Evolutionary conservation across 2,329 filamentous ascomycete species (phyloP).

Genomic region (Epichloe sp.): DNA sequence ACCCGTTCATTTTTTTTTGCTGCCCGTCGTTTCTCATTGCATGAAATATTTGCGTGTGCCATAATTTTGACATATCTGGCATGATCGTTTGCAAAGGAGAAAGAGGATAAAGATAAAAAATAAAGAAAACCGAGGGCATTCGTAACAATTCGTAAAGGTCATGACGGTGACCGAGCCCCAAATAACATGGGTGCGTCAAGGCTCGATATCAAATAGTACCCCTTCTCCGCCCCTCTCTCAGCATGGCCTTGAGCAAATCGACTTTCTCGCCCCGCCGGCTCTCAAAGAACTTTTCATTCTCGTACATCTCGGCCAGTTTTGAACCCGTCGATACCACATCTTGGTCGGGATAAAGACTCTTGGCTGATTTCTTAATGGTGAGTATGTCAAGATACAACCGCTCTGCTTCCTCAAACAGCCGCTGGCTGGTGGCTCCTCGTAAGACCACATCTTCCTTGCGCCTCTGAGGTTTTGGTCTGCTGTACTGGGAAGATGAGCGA

Average conservation of each 20-base stretch:
- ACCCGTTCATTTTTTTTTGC: too few relatives aligned
- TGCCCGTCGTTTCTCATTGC: too few relatives aligned
- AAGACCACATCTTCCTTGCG: slow-evolving; percentile 4
- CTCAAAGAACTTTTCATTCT: slow-evolving; percentile 14
- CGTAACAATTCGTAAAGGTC: background rate
- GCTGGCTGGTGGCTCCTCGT: slow-evolving; percentile 5
- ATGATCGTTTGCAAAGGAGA: too few relatives aligned
- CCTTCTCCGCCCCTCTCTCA: slow-evolving; percentile 8
- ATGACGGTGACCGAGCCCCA: background rate
- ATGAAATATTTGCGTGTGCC: too few relatives aligned
- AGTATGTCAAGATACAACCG: slow-evolving; percentile 14
- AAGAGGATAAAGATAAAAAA: too few relatives aligned
- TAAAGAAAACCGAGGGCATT: background rate
- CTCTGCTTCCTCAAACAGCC: slow-evolving; percentile 13
- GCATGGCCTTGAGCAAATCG: background rate
- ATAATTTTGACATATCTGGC: too few relatives aligned
- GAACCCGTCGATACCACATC: slow-evolving; percentile 12
- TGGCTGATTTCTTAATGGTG: slow-evolving; percentile 10
- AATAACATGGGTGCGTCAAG: background rate
- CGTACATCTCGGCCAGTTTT: slow-evolving; percentile 17
- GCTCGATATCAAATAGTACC: slow-evolving; percentile 4
- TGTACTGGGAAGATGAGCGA: background rate
- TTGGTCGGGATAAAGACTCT: slow-evolving; percentile 12
- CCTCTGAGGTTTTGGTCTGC: background rate
- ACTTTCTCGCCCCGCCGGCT: slow-evolving; percentile 10